Evolutionary conservation across 352 stramenopile species (phyloP).

Genomic region (Albugo candida): DNA sequence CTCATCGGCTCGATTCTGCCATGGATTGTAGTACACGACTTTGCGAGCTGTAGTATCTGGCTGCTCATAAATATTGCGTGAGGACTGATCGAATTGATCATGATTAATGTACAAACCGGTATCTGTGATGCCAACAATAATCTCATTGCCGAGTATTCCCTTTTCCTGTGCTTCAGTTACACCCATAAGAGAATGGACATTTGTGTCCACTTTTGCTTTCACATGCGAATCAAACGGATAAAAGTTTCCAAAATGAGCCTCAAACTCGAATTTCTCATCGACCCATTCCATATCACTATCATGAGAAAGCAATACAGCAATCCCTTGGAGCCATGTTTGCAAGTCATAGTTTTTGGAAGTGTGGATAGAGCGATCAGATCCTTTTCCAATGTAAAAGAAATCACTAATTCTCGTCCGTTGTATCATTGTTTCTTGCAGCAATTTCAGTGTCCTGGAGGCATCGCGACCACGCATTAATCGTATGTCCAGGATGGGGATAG

Average conservation of each 20-base stretch:
- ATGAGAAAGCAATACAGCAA: slow-evolving; percentile 24
- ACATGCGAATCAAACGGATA: slow-evolving; percentile 5
- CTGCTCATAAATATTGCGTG: slow-evolving; percentile 22
- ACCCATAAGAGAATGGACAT: slow-evolving; percentile 35
- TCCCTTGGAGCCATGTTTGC: slow-evolving; percentile 33
- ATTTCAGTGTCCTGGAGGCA: slow-evolving; percentile 11
- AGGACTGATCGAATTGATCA: slow-evolving; percentile 60
- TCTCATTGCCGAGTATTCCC: slow-evolving; percentile 43
- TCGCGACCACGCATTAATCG: slow-evolving; percentile 22
- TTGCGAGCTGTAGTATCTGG: slow-evolving; percentile 28
- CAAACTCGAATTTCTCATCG: slow-evolving; percentile 21
- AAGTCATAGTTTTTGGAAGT: slow-evolving; percentile 31
- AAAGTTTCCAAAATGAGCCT: slow-evolving; percentile 13
- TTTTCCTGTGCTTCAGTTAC: slow-evolving; percentile 30
- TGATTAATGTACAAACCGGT: slow-evolving; percentile 64
- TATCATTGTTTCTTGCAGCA: slow-evolving; percentile 19
- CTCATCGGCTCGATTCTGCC: slow-evolving; percentile 44
- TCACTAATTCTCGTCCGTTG: slow-evolving; percentile 34
- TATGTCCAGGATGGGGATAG: slow-evolving; percentile 34
- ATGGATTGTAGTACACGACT: slow-evolving; percentile 62
- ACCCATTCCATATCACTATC: slow-evolving; percentile 41
- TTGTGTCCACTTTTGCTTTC: slow-evolving; percentile 35
- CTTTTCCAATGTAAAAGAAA: slow-evolving; percentile 22
- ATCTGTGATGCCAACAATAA: slow-evolving; percentile 69
- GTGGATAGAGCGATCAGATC: slow-evolving; percentile 9